Percentiles rank a stretch among this genome's conserved stretches.
Evolutionary conservation across 768 basidiomycete species (phyloP).

Genomic region (Termitomyces sp.): DNA sequence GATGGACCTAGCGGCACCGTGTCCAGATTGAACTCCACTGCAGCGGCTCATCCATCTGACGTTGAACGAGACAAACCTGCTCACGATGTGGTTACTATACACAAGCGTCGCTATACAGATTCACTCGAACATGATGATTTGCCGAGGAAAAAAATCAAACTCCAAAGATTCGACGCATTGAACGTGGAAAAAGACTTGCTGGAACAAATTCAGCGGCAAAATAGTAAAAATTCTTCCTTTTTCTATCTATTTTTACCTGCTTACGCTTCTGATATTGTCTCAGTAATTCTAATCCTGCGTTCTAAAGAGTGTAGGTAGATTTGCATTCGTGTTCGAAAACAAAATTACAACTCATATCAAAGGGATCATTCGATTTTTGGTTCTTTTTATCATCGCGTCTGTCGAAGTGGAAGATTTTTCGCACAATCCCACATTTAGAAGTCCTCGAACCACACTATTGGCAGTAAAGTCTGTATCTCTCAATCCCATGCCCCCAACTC

Average conservation of each 20-base stretch:
- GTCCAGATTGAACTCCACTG: constrained; percentile 20
- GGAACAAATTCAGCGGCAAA: constrained; percentile 29
- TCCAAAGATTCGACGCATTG: constrained; percentile 28
- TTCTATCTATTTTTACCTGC: background rate
- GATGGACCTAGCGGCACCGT: constrained; percentile 23
- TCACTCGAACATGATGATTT: constrained; percentile 5
- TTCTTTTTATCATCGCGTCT: background rate
- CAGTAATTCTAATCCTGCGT: constrained; percentile 6
- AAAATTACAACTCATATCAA: background rate
- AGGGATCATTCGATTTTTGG: background rate
- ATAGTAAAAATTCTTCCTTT: constrained; percentile 26
- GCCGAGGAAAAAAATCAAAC: constrained; percentile 6
- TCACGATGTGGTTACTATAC: background rate
- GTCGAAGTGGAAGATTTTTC: background rate
- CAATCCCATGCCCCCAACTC: background rate
- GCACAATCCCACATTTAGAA: background rate
- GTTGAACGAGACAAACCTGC: background rate
- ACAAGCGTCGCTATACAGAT: constrained; percentile 10
- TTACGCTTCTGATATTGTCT: background rate
- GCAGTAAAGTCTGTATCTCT: background rate
- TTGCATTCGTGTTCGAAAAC: background rate
- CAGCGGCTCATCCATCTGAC: constrained; percentile 19
- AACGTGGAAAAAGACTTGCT: constrained; percentile 18
- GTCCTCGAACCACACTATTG: background rate
- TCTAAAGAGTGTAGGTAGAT: background rate